Conservation (phyloP, 73 alveolate species). For the Tetrahymena elliotti region DNA sequence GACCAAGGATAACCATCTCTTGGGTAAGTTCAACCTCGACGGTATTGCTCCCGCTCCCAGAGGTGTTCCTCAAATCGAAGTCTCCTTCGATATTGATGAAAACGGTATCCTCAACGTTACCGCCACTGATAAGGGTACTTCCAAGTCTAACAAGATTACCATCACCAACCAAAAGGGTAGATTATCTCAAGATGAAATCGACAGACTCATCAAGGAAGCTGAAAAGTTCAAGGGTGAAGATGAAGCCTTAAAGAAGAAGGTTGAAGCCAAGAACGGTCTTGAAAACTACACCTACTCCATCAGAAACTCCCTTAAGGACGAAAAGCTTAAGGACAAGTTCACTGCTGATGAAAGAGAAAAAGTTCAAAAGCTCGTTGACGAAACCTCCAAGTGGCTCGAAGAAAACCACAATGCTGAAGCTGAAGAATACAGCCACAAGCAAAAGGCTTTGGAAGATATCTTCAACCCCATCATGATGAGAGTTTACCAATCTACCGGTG, state of each 20-base stretch:
- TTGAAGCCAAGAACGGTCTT: slow-evolving; percentile 70
- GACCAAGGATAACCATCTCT: slow-evolving; percentile 89
- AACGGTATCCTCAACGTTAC: slow-evolving; percentile 87
- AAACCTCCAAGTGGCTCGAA: slow-evolving; percentile 59
- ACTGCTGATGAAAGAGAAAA: slow-evolving; percentile 42
- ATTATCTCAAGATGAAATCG: slow-evolving; percentile 77
- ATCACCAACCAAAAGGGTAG: slow-evolving; percentile 92
- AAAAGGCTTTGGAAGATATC: slow-evolving; percentile 66
- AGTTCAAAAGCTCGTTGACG: slow-evolving; percentile 39
- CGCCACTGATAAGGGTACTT: slow-evolving; percentile 96
- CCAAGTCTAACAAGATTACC: slow-evolving; percentile 81
- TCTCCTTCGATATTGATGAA: slow-evolving; percentile 92
- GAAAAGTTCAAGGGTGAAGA: slow-evolving; percentile 73
- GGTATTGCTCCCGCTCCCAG: slow-evolving; percentile 94
- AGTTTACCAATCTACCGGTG: slow-evolving; percentile 86
- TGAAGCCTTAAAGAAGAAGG: slow-evolving; percentile 51
- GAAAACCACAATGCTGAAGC: slow-evolving; percentile 58
- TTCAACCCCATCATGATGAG: slow-evolving; percentile 91
- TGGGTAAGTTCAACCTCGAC: slow-evolving; percentile 91
- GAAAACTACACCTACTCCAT: slow-evolving; percentile 59
- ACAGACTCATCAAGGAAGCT: slow-evolving; percentile 74
- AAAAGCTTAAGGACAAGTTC: slow-evolving; percentile 66
- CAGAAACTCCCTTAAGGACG: slow-evolving; percentile 73
- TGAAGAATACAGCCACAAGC: slow-evolving; percentile 74
- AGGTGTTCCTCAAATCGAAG: slow-evolving; percentile 91